Evolutionary conservation across 2,329 filamentous ascomycete genomes (phyloP), one percentile per base, ranked within the genome.

Genomic region (Clonostachys rosea): DNA sequence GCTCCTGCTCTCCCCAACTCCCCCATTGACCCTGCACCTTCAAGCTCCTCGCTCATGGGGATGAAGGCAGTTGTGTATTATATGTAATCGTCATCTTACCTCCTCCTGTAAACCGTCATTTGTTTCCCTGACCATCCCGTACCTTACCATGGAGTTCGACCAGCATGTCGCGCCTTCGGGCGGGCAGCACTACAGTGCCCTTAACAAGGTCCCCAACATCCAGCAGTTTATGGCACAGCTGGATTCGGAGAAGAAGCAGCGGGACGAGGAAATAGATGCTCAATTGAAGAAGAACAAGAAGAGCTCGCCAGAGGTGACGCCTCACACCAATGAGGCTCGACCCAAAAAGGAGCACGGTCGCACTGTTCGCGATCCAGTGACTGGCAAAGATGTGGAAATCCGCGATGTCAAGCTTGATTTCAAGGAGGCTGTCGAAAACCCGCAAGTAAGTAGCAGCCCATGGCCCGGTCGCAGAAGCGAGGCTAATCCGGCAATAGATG

Each of bases 201-300:
- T 67, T 49, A 95, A 96, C 64, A 87, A 88, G 20, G 83, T 97
- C 46, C 92, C 92, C 7, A 96, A 90, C 47, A 87, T 96, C 54
- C 84, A 86, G 61, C 81, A 92, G 64, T 95, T 96, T 54, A 78
- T 96, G 54, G 79, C 88, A 46, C 79, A 79, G 53, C 76, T 96
- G 35, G 91, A 96, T 64, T 73, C 69, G 46, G 84, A 95, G 55
- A 96, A 96, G 71, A 83, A 79, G 56, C 71, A 85, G 9, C 79
- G 90, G 55, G 89, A 95, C 65, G 76, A 76, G 48, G 70, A 79
- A 52, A 83, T 95, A 50, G 87, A 95, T 42, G 70, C 79, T 43
- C 67, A 78, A 16, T 59, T 68, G 6, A 70, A 70, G 51, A 47
- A 58, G 12, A 70, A 70, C 51, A 60, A 64, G 35, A 49, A 60